Evolutionary conservation across 257 asterid species (phyloP).

Genomic region (Fraxinus cuspidata): DNA sequence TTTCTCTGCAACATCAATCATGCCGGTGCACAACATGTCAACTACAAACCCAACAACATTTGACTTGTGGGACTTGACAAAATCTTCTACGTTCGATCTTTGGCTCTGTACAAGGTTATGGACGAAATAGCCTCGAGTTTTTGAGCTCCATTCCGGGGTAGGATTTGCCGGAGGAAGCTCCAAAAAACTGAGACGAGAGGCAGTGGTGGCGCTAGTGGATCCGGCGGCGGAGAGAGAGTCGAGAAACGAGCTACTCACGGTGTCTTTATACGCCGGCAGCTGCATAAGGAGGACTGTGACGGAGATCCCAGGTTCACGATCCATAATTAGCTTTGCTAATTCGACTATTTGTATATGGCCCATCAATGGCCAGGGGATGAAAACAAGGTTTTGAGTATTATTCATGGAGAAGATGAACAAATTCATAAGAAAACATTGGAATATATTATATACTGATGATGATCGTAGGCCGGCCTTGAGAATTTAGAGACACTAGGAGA

Average conservation of each 20-base stretch:
- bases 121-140: conserved; percentile 59
- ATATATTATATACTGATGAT: background rate
- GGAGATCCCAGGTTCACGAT: conserved; percentile 35
- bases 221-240: conserved; percentile 42
- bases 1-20: conserved; percentile 60
- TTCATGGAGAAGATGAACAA: background rate
- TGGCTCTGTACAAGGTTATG: conserved; percentile 51
- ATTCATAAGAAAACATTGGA: background rate
- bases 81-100: conserved; percentile 38
- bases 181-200: conserved; percentile 40
- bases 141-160: conserved; percentile 59
- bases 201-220: conserved; percentile 3
- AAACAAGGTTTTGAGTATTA: conserved; percentile 33
- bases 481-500: too few species aligned
- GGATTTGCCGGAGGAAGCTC: conserved; percentile 52
- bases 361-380: conserved; percentile 76
- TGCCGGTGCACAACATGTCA: conserved; percentile 67
- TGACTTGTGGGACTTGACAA: conserved; percentile 29
- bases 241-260: conserved; percentile 49
- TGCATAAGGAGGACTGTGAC: conserved; percentile 53
- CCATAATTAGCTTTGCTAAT: conserved; percentile 52
- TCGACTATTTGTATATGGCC: conserved; percentile 68
- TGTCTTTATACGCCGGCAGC: conserved; percentile 60
- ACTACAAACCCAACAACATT: conserved; percentile 39
- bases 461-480: too few species aligned